Conservation (phyloP, 805 yeast genomes). For the Nakazawaea ishiwadae region DNA sequence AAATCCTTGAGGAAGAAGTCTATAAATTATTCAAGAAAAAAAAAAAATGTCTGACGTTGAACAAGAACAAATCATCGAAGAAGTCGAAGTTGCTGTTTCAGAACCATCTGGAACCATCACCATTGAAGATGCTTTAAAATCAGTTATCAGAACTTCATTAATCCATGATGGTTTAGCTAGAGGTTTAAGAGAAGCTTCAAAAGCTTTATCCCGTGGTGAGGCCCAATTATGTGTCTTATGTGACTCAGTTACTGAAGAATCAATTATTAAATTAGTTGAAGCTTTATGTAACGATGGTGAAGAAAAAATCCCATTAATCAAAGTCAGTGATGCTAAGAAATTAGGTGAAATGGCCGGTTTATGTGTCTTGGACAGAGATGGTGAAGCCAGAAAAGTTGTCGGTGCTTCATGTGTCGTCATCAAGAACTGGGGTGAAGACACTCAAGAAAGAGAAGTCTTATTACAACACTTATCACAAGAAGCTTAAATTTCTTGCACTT, state of each 20-base stretch:
- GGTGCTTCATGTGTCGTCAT: slow-evolving; percentile 99
- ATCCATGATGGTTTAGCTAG: slow-evolving; percentile 99
- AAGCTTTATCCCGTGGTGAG: slow-evolving; percentile 96
- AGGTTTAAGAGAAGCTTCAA: slow-evolving; percentile 99
- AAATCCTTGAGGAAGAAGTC: slow-evolving; percentile 35
- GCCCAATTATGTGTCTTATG: slow-evolving; percentile 97
- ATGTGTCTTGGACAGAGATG: slow-evolving; percentile 99
- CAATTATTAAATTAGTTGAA: slow-evolving; percentile 95
- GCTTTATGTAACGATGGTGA: slow-evolving; percentile 95
- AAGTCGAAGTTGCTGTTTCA: slow-evolving; percentile 69
- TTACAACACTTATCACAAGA: slow-evolving; percentile 84
- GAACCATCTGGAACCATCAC: slow-evolving; percentile 86
- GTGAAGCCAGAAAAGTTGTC: slow-evolving; percentile 99
- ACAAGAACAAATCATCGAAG: slow-evolving; percentile 78
- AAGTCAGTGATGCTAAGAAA: slow-evolving; percentile 99
- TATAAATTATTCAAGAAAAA: slow-evolving; percentile 12
- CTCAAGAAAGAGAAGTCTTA: slow-evolving; percentile 94
- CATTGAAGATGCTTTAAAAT: slow-evolving; percentile 97
- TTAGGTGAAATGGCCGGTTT: slow-evolving; percentile 99
- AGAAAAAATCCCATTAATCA: slow-evolving; percentile 94
- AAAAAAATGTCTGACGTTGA: slow-evolving; percentile 84
- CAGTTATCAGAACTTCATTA: slow-evolving; percentile 95
- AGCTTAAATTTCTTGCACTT: slow-evolving; percentile 1
- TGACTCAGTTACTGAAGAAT: slow-evolving; percentile 97
- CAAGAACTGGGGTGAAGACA: slow-evolving; percentile 99